Evolutionary conservation across 2,329 filamentous ascomycete species (phyloP).

Genomic region (Claviceps humidiphila): DNA sequence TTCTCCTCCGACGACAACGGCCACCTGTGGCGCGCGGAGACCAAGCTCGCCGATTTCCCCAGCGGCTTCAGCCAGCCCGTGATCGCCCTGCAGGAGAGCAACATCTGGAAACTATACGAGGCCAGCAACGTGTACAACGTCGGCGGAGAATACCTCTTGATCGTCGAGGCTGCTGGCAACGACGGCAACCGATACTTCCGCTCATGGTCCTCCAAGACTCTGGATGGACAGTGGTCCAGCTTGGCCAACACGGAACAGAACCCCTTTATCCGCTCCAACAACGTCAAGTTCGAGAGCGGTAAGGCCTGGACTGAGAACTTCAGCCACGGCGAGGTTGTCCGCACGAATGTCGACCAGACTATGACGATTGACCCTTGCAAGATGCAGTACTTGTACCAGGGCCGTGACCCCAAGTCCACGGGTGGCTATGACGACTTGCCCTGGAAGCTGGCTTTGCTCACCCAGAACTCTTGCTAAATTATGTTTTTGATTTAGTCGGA

Average conservation of each 20-base stretch:
- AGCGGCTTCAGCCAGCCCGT: constrained; percentile 41
- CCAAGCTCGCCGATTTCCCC: constrained; percentile 50
- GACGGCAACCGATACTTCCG: constrained; percentile 48
- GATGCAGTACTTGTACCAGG: constrained; percentile 52
- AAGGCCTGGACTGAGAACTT: constrained; percentile 52
- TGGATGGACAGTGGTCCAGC: constrained; percentile 43
- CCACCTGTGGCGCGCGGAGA: constrained; percentile 49
- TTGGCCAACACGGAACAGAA: constrained; percentile 40
- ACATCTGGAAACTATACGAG: constrained; percentile 45
- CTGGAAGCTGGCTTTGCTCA: constrained; percentile 1
- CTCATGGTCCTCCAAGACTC: constrained; percentile 46
- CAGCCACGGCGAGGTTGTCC: constrained; percentile 49
- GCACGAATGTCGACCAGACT: constrained; percentile 45
- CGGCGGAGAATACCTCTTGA: constrained; percentile 48
- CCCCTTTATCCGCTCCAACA: constrained; percentile 57
- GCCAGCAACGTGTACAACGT: constrained; percentile 54
- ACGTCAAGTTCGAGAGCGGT: constrained; percentile 30
- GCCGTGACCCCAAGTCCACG: constrained; percentile 24
- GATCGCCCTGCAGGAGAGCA: constrained; percentile 37
- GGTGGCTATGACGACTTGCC: constrained; percentile 27
- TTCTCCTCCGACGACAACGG: constrained; percentile 58
- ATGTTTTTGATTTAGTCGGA: too few species aligned
- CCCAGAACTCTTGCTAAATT: background rate
- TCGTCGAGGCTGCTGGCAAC: constrained; percentile 48
- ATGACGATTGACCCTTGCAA: constrained; percentile 51